Evolutionary conservation across 2,329 filamentous ascomycete species (phyloP), one percentile per base, ranked within the genome.

Genomic region (Aspergillus brasiliensis): DNA sequence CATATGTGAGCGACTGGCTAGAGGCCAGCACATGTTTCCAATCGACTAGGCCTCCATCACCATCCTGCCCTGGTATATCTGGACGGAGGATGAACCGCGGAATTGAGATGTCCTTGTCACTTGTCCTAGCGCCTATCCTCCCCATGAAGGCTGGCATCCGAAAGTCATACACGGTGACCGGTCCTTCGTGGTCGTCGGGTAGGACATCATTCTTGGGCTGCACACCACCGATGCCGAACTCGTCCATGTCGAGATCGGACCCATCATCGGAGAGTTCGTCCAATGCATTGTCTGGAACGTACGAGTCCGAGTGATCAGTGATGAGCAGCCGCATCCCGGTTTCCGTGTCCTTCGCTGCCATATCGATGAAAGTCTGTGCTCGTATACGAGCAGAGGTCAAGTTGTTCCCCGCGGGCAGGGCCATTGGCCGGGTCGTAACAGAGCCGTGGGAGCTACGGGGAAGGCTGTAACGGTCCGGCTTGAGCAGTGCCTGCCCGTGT

Each of bases 311-410:
- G 57, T 75, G 73, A 62, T 80, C 78, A 21, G 76, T 77, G 46
- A 80, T 73, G 17, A 79, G 56, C 5, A 79, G 71, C 34, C 67
- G 72, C 69, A 79, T 75, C 19, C 76, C 77, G 3, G 69, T 69
- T 56, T 79, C 76, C 2, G 69, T 74, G 48, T 78, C 75, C 62
- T 76, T 79, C 5, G 70, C 69, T 2, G 75, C 75, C 69, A 75
- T 77, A 27, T 80, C 77, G 19, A 80, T 80, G 38, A 79, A 79
- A 4, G 73, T 77, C 57, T 79, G 77, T 2, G 78, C 78, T 19
- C 79, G 76, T 42, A 80, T 78, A 8, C 78, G 77, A 15, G 78
- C 76, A 4, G 74, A 78, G 2, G 73, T 78, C 61, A 81, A 56
- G 51, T 80, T 80, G 51, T 79, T 80, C 8, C 77, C 77, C 6